These are phyloP conservation scores for Vanilla planifolia DNA, from an alignment of 106 monocot genomes.

Conservation along the genomic window DNA sequence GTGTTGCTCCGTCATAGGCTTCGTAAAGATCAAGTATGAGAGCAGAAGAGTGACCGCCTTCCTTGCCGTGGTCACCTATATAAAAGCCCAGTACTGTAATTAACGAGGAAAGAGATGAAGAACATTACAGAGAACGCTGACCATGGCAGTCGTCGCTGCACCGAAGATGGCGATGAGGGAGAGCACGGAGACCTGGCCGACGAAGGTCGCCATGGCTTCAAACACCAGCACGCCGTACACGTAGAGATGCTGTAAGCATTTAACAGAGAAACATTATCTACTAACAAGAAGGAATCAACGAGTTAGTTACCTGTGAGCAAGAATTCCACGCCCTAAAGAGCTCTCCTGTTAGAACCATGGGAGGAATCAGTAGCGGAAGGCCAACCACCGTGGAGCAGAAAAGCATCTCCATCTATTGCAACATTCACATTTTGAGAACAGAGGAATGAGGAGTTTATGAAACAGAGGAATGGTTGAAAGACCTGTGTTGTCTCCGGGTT, in stretches of 20 bases:
- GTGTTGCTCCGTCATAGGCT: conserved; percentile 62
- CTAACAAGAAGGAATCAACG: too few species aligned
- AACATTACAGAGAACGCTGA: conserved; percentile 2
- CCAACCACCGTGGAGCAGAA: conserved; percentile 91
- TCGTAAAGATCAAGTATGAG: conserved; percentile 57
- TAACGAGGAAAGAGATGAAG: not conserved
- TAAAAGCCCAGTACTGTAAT: not conserved
- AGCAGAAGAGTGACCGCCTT: conserved; percentile 57
- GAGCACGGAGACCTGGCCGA: conserved; percentile 78
- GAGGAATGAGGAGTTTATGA: not conserved
- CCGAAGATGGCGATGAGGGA: conserved; percentile 87
- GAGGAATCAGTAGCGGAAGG: conserved; percentile 59
- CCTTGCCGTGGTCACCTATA: conserved; percentile 51
- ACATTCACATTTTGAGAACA: not conserved
- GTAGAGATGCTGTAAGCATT: conserved; percentile 58
- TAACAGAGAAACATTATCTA: too few species aligned
- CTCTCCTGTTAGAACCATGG: conserved; percentile 82
- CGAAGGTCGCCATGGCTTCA: conserved; percentile 81
- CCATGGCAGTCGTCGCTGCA: conserved; percentile 90
- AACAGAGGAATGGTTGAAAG: not conserved
- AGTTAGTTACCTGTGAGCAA: conserved; percentile 46
- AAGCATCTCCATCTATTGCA: conserved; percentile 80
- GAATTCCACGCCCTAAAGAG: conserved; percentile 72
- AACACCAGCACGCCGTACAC: conserved; percentile 77
- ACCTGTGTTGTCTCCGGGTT: conserved; percentile 95